A percentile compares a stretch with the other conserved stretches of the same genome.
Conservation (phyloP, 139 green algal species). For the Microglena sp. region DNA sequence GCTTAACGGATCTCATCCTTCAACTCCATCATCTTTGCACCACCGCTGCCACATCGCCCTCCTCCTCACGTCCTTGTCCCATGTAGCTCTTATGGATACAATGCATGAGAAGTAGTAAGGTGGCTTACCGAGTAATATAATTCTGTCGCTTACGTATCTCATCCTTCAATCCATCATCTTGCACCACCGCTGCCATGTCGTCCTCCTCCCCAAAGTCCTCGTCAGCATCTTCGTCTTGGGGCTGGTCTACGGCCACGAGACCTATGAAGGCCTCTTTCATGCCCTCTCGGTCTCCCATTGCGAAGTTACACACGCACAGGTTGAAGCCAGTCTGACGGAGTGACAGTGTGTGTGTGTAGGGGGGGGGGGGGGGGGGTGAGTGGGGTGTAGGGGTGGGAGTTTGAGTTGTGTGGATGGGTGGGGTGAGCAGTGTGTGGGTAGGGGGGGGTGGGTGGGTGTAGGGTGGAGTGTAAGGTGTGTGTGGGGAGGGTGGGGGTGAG, state of each 20-base stretch:
- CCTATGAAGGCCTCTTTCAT: conserved; percentile 61
- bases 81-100: too few species aligned
- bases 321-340: conserved; percentile 63
- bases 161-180: conserved; percentile 32
- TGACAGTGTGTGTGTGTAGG: too few species aligned
- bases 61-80: too few species aligned
- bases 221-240: conserved; percentile 23
- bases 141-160: conserved; percentile 42
- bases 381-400: too few species aligned
- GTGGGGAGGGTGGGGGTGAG: too few species aligned
- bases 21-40: too few species aligned
- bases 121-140: conserved; percentile 22
- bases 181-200: conserved; percentile 14
- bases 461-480: too few species aligned
- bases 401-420: too few species aligned
- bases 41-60: too few species aligned
- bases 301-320: conserved; percentile 68
- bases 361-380: too few species aligned
- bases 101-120: background rate
- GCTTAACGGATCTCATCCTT: conserved; percentile 36
- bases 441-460: too few species aligned
- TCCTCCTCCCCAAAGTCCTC: conserved; percentile 20
- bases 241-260: conserved; percentile 33
- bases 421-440: too few species aligned
- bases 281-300: conserved; percentile 61